A percentile compares a stretch with the other conserved stretches of the same genome.
Conservation (phyloP, 2,329 filamentous ascomycete species). For the Periglandula ipomoeae region DNA sequence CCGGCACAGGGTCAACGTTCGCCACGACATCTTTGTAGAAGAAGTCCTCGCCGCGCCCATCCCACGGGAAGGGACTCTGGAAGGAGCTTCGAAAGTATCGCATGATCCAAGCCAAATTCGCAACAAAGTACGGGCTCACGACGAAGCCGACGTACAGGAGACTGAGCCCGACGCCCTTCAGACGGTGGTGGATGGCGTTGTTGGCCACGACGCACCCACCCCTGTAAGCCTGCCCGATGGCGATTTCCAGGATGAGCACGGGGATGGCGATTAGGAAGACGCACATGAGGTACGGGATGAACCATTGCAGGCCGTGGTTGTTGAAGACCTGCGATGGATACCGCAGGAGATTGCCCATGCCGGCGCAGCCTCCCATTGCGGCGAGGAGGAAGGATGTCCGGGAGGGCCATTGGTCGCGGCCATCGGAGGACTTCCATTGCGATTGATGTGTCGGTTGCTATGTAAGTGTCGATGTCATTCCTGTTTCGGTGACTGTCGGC, state of each 20-base stretch:
- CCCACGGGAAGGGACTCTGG: constrained; percentile 45
- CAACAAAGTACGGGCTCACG: constrained; percentile 48
- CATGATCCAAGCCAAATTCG: constrained; percentile 51
- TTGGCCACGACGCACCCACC: constrained; percentile 46
- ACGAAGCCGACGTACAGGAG: constrained; percentile 43
- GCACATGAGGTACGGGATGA: constrained; percentile 46
- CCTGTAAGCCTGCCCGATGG: constrained; percentile 59
- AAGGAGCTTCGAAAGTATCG: constrained; percentile 49
- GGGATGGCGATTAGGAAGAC: constrained; percentile 48
- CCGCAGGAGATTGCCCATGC: constrained; percentile 48
- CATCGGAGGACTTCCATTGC: constrained; percentile 22
- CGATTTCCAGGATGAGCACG: constrained; percentile 47
- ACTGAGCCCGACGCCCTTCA: constrained; percentile 45
- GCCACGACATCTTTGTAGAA: constrained; percentile 40
- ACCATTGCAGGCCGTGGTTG: constrained; percentile 52
- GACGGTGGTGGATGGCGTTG: constrained; percentile 40
- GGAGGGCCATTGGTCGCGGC: constrained; percentile 46
- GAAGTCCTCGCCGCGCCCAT: constrained; percentile 39
- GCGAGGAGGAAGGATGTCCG: constrained; percentile 46
- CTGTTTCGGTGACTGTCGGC: no score
- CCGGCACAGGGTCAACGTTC: constrained; percentile 33
- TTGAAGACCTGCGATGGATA: constrained; percentile 52
- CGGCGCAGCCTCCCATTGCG: constrained; percentile 48
- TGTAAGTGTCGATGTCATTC: neutral
- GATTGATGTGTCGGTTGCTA: neutral